phyloP scores from a whole-genome alignment of 1,139 yeast species.

The Taphrina deformans region DNA sequence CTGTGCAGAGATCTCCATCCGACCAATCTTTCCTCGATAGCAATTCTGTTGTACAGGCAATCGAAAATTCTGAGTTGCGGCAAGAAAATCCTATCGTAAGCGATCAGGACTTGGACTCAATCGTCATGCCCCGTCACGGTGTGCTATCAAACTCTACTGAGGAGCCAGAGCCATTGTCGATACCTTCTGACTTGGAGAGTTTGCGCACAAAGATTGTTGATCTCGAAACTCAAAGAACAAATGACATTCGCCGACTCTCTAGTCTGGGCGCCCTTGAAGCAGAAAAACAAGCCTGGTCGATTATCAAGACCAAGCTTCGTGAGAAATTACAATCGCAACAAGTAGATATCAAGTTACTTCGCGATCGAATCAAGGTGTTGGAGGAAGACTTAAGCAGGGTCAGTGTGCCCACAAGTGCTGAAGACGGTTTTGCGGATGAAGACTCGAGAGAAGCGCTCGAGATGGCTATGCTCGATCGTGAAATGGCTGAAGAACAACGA shows the following conservation, averaged over 20 bases:
- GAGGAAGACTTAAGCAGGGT: neutral
- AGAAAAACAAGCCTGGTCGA: constrained; percentile 18
- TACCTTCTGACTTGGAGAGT: neutral
- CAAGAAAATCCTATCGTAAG: neutral
- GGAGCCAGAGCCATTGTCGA: neutral
- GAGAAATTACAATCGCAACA: constrained; percentile 23
- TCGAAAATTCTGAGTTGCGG: neutral
- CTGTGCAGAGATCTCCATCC: neutral
- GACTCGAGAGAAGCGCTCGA: constrained; percentile 51
- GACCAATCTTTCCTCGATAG: no score
- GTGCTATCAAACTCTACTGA: neutral
- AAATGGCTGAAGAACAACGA: constrained; percentile 52
- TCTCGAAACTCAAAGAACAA: constrained; percentile 4
- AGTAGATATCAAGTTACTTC: constrained; percentile 1
- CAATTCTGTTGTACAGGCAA: neutral
- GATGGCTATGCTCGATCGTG: constrained; percentile 56
- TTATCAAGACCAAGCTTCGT: constrained; percentile 5
- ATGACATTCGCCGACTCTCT: neutral
- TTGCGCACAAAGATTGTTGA: neutral
- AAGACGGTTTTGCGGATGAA: neutral
- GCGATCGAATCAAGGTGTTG: neutral
- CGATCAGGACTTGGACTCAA: neutral
- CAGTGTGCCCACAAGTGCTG: neutral
- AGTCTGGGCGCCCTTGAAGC: constrained; percentile 8
- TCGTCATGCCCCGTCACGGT: no score